Conservation (phyloP, 192 early-diverging fungal species). For the Coemansia sp. region DNA sequence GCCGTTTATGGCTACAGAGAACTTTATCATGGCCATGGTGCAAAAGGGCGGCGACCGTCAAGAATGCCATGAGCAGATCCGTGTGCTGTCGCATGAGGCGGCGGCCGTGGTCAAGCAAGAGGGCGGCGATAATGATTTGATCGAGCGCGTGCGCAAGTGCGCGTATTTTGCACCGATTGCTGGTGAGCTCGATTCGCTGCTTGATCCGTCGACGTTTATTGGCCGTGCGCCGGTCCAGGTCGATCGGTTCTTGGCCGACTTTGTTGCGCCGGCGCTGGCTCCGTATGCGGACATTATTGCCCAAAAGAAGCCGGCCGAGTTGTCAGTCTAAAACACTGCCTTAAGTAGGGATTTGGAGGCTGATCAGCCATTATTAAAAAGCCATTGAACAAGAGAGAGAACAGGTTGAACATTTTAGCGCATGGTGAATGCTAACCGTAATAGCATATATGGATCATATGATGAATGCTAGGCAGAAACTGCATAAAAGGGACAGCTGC, state of each 20-base stretch:
- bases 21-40: slow-evolving; percentile 99
- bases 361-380: too few relatives aligned
- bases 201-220: slow-evolving; percentile 90
- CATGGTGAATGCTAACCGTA: too few relatives aligned
- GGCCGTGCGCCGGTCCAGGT: slow-evolving; percentile 95
- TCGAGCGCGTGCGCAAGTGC: slow-evolving; percentile 79
- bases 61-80: slow-evolving; percentile 95
- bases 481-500: too few relatives aligned
- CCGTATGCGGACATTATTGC: slow-evolving; percentile 69
- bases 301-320: slow-evolving; percentile 44
- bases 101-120: slow-evolving; percentile 87
- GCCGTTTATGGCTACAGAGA: slow-evolving; percentile 99
- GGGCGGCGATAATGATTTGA: slow-evolving; percentile 93
- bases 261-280: slow-evolving; percentile 80
- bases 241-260: slow-evolving; percentile 73
- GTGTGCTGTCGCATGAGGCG: slow-evolving; percentile 92
- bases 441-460: too few relatives aligned
- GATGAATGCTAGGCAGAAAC: too few relatives aligned
- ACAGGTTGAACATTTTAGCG: too few relatives aligned
- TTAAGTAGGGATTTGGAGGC: too few relatives aligned
- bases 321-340: slow-evolving; percentile 25
- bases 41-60: slow-evolving; percentile 95
- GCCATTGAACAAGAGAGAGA: too few relatives aligned
- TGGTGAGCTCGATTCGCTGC: slow-evolving; percentile 69
- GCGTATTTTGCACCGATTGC: slow-evolving; percentile 88